These are phyloP conservation scores for Phanerochaete carnosa DNA, from an alignment of 768 basidiomycete species.

Conservation along the genomic window DNA sequence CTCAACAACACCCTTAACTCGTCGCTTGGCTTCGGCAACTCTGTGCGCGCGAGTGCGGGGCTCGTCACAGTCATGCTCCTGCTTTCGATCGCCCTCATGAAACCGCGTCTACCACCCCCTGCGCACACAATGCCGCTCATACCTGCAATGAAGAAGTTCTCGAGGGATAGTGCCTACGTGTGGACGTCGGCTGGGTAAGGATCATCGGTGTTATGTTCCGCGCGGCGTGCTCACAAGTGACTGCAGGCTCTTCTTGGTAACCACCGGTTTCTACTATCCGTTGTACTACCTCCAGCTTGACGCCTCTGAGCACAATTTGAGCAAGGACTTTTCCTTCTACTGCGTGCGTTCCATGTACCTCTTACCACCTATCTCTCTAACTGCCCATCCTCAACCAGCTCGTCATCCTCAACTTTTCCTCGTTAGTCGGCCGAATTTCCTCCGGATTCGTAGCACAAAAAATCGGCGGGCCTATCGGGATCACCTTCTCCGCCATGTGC, in stretches of 20 bases:
- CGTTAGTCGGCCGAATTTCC: slow-evolving; percentile 26
- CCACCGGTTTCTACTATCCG: slow-evolving; percentile 23
- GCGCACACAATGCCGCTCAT: slow-evolving; percentile 11
- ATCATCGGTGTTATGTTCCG: not conserved
- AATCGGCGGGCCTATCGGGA: slow-evolving; percentile 27
- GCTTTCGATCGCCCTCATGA: slow-evolving; percentile 18
- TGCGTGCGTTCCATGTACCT: slow-evolving; percentile 13
- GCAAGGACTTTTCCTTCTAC: slow-evolving; percentile 24
- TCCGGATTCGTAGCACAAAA: slow-evolving; percentile 28
- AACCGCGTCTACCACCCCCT: slow-evolving; percentile 16
- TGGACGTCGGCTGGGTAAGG: slow-evolving; percentile 21
- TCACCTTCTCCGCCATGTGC: slow-evolving; percentile 21
- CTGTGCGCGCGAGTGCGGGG: slow-evolving; percentile 26
- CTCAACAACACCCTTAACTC: slow-evolving; percentile 24
- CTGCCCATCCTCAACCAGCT: no score
- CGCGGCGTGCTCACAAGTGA: not conserved
- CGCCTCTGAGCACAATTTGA: slow-evolving; percentile 14
- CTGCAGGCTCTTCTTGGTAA: slow-evolving; percentile 14
- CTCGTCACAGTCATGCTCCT: slow-evolving; percentile 20
- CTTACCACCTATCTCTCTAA: not conserved
- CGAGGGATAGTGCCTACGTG: slow-evolving; percentile 22
- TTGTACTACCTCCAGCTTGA: slow-evolving; percentile 26
- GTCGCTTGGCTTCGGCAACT: slow-evolving; percentile 24
- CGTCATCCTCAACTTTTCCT: slow-evolving; percentile 29
- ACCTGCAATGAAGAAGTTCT: slow-evolving; percentile 17